Evolutionary conservation across 2,329 filamentous ascomycete species (phyloP).

Genomic region (Rosellinia necatrix): DNA sequence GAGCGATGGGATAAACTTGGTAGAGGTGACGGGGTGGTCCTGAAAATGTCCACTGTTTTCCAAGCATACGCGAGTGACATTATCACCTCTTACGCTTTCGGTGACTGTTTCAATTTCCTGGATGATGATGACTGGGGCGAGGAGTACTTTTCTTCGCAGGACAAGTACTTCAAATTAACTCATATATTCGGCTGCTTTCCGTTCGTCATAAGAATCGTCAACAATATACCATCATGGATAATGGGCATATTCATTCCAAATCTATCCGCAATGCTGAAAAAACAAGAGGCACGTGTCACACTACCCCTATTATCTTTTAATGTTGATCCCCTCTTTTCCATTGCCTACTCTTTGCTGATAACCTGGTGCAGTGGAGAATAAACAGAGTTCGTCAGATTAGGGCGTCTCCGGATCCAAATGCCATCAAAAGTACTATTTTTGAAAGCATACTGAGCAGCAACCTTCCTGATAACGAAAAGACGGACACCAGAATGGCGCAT

Average conservation of each 20-base stretch:
- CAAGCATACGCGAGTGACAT: constrained; percentile 33
- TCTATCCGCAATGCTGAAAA: constrained; percentile 15
- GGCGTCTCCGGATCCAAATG: constrained; percentile 21
- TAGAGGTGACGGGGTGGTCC: not conserved
- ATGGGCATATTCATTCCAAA: constrained; percentile 24
- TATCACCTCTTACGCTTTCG: constrained; percentile 31
- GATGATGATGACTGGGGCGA: constrained; percentile 22
- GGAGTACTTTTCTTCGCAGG: constrained; percentile 1
- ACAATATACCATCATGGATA: constrained; percentile 12
- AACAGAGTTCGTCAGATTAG: constrained; percentile 19
- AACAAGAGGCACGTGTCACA: constrained; percentile 6
- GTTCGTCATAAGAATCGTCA: constrained; percentile 27
- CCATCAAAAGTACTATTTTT: constrained; percentile 33
- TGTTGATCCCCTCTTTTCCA: not conserved
- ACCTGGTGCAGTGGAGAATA: not conserved
- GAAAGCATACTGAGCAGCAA: constrained; percentile 29
- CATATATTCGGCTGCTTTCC: constrained; percentile 20
- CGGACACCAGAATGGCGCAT: constrained; percentile 15
- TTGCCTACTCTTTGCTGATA: not conserved
- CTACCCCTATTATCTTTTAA: not conserved
- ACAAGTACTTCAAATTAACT: not conserved
- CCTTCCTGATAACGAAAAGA: constrained; percentile 29
- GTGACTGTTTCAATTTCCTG: constrained; percentile 25
- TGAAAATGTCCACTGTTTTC: constrained; percentile 27
- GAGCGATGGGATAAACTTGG: constrained; percentile 6